Base-by-base conservation (phyloP, 352 stramenopile genomes). In the Halophytophthora batemanensis region DNA sequence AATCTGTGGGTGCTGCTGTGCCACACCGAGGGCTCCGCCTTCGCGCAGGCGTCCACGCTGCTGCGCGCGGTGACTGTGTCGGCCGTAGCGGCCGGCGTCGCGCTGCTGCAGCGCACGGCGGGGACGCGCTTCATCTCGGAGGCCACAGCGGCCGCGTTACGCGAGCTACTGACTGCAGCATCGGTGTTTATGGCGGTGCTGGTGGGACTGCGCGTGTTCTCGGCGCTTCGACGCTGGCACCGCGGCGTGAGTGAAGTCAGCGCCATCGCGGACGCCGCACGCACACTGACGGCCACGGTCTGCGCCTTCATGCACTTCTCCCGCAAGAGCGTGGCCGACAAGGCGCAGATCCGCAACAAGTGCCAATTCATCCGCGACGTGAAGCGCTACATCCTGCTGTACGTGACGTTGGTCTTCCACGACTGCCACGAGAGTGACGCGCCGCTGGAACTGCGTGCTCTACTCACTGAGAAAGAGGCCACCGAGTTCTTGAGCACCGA, bases 331-430 rank as follows among this genome's bases (percentile, higher is more conserved):
- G 48, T 59, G 22, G 64, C 59, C 29, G 63, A 75, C 33, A 47
- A 49, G 51, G 44, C 51, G 12, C 61, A 75, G 50, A 67, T 68
- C 44, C 58, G 56, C 34, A 70, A 61, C 53, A 82, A 82, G 49
- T 70, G 61, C n/a, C 62, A 78, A 45, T 75, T 83, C 35, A 64
- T 87, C 41, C 59, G 61, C 18, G 71, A 85, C 52, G 57, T 87
- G 14, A 81, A 82, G 59, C 71, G 77, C n/a, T 74, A 80, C 37
- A 61, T 78, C 46, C 40, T 87, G 34, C 53, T 76, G 21, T 85
- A 85, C 23, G 56, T 81, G 17, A 74, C 64, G 37, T 58, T 87
- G 3, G 64, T 77, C 12, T 76, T 87, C 35, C 66, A 87, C 15
- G 77, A 87, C 51, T 85, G 77, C 28, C 67, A 74, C 37, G 50